Conservation (phyloP, 2,329 filamentous ascomycete genomes). For the Teratosphaeria nubilosa region DNA sequence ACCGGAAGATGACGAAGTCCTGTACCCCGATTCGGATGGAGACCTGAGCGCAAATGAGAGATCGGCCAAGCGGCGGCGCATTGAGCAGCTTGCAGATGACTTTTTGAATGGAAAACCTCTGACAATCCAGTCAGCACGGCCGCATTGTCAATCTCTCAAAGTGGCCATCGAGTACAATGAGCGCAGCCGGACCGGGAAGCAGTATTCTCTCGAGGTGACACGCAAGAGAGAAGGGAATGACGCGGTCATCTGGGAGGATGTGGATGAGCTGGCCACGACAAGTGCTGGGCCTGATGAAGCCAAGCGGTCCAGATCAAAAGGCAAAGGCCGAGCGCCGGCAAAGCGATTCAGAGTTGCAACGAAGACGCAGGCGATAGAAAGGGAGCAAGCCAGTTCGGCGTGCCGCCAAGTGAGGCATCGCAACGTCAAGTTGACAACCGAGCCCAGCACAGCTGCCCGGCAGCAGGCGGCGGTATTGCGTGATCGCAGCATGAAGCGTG, state of each 20-base stretch:
- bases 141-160: slow-evolving; percentile 14
- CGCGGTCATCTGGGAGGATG: slow-evolving; percentile 3
- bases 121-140: slow-evolving; percentile 47
- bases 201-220: slow-evolving; percentile 2
- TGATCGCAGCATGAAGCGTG: slow-evolving; percentile 2
- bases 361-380: not conserved
- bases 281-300: not conserved
- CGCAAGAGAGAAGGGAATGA: not conserved
- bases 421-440: slow-evolving; percentile 4
- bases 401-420: not conserved
- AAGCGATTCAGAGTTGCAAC: not conserved
- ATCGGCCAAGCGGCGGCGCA: slow-evolving; percentile 43
- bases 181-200: slow-evolving; percentile 26
- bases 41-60: slow-evolving; percentile 42
- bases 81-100: slow-evolving; percentile 49
- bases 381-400: slow-evolving; percentile 3
- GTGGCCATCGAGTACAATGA: slow-evolving; percentile 47
- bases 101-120: slow-evolving; percentile 50
- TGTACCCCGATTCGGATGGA: slow-evolving; percentile 49
- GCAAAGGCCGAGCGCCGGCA: not conserved
- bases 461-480: slow-evolving; percentile 9
- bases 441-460: slow-evolving; percentile 10
- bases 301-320: not conserved
- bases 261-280: slow-evolving; percentile 2
- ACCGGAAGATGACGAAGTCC: slow-evolving; percentile 27